Percentiles rank a stretch among this genome's conserved stretches.
phyloP scores from a whole-genome alignment of 768 basidiomycete genomes.

The Tylopilus sp. region DNA sequence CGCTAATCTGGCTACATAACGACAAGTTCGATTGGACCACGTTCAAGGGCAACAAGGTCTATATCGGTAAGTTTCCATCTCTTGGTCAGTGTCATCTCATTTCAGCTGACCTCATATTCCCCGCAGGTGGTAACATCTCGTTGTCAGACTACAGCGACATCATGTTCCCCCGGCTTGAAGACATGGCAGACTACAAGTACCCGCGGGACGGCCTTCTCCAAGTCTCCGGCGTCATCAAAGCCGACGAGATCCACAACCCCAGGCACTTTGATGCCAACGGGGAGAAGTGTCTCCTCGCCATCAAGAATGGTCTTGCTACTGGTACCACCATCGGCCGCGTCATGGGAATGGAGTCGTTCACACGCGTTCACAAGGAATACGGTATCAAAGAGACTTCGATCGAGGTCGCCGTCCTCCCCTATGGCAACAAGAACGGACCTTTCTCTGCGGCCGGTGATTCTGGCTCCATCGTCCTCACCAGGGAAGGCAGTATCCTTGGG shows the following conservation, averaged over 20 bases:
- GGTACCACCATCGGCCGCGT: neutral
- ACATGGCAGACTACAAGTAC: neutral
- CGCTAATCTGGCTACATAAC: neutral
- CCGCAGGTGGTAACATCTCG: neutral
- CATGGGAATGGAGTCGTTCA: neutral
- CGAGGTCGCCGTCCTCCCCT: neutral
- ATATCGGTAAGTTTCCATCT: neutral
- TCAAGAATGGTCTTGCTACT: neutral
- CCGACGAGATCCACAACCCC: neutral
- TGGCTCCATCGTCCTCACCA: neutral
- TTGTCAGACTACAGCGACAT: neutral
- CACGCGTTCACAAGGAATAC: neutral
- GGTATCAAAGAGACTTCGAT: neutral
- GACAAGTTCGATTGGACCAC: neutral
- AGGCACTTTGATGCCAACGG: neutral
- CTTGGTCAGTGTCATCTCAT: neutral
- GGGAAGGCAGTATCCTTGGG: neutral
- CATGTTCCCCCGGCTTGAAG: neutral
- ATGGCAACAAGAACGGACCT: neutral
- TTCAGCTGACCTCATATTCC: neutral
- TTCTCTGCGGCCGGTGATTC: conserved; percentile 1
- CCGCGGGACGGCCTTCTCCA: neutral
- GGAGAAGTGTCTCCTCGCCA: neutral
- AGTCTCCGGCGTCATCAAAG: neutral
- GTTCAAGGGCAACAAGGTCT: neutral